Percentiles rank a stretch among this genome's conserved stretches.
These are phyloP conservation scores for Macrocystidia cucumis DNA, from an alignment of 1,284 basidiomycete species.

Conservation along the genomic window DNA sequence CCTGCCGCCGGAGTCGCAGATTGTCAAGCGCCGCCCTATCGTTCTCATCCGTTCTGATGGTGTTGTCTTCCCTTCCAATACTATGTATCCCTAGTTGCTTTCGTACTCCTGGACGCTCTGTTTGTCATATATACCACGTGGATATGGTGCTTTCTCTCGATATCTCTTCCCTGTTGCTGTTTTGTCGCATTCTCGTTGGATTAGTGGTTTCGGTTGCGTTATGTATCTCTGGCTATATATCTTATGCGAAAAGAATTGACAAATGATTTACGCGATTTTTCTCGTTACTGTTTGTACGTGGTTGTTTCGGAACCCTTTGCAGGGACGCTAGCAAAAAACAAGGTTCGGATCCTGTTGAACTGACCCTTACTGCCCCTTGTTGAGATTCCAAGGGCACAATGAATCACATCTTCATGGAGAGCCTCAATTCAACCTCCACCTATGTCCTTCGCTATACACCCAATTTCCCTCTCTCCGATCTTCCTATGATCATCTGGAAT, in stretches of 20 bases:
- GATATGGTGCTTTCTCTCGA: background rate
- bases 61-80: conserved; percentile 84
- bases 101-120: background rate
- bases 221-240: conserved; percentile 1
- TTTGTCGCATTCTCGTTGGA: no score
- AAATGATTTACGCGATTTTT: no score
- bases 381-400: no score
- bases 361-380: no score
- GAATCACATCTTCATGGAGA: no score
- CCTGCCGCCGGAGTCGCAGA: conserved; percentile 59
- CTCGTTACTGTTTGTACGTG: no score
- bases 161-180: background rate
- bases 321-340: no score
- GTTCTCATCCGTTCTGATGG: conserved; percentile 86
- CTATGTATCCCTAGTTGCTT: conserved; percentile 62
- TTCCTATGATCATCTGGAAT: conserved; percentile 42
- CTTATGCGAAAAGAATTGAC: no score
- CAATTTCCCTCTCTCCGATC: conserved; percentile 19
- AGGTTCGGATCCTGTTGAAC: no score
- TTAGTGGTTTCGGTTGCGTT: no score
- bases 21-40: conserved; percentile 67
- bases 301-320: no score
- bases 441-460: conserved; percentile 17
- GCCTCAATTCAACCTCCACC: background rate
- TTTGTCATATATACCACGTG: background rate